These are phyloP conservation scores for Chlorella sorokiniana DNA, from an alignment of 139 green algal genomes.

Conservation along the genomic window DNA sequence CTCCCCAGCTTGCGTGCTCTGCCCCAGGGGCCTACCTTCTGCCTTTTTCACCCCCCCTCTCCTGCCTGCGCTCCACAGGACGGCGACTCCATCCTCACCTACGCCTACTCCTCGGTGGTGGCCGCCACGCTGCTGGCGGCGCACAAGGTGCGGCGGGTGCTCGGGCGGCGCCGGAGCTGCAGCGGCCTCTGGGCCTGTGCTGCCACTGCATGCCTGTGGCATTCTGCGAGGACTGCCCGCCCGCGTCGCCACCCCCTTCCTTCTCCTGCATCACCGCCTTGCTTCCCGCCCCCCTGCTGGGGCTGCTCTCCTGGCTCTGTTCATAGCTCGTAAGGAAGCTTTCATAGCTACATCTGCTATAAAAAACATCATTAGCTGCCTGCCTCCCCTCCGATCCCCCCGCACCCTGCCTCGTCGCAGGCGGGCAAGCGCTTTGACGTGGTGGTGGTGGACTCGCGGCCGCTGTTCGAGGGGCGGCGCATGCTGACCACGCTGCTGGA, in stretches of 20 bases:
- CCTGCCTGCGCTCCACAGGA: constrained; percentile 31
- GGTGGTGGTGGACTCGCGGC: constrained; percentile 85
- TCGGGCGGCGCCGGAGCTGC: not conserved
- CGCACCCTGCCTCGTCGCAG: not conserved
- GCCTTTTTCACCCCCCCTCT: not conserved
- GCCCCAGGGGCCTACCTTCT: not conserved
- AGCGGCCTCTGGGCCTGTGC: not conserved
- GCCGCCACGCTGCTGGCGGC: constrained; percentile 62
- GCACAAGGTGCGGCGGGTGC: constrained; percentile 13
- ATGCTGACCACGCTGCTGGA: constrained; percentile 67
- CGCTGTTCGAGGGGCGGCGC: constrained; percentile 77
- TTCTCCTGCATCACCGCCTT: no score
- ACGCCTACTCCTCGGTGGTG: constrained; percentile 76
- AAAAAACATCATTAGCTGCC: not conserved
- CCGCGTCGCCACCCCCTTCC: no score
- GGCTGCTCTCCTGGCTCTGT: no score
- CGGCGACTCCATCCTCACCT: constrained; percentile 93
- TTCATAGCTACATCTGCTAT: no score
- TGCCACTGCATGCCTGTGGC: no score
- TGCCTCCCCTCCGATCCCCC: not conserved
- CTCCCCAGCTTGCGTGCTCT: not conserved
- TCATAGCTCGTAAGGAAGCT: no score
- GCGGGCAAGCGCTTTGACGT: constrained; percentile 75
- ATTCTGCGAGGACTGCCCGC: no score
- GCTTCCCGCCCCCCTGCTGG: no score